These are phyloP conservation scores for Lichtheimia ramosa DNA, from an alignment of 371 early-diverging fungal genomes.

Conservation along the genomic window DNA sequence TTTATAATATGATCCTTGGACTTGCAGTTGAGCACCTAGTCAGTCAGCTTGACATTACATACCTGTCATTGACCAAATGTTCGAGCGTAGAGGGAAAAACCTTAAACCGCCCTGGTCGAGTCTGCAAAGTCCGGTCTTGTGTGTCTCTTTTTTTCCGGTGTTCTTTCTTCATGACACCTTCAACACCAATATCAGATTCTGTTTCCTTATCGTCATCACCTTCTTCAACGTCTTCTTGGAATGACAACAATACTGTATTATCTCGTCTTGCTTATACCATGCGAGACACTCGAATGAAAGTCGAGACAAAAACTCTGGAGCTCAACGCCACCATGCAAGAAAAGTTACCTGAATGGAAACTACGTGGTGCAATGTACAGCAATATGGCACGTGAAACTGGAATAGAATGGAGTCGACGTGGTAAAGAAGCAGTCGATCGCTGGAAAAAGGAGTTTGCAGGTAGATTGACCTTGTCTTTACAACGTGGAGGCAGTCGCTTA, in stretches of 20 bases:
- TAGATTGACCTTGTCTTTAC: not conserved
- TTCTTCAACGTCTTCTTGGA: conserved; percentile 3
- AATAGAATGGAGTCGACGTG: conserved; percentile 48
- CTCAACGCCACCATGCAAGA: conserved; percentile 52
- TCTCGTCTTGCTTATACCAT: conserved; percentile 20
- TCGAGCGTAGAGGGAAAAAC: too few species aligned
- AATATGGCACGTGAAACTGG: conserved; percentile 49
- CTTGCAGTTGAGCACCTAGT: too few species aligned
- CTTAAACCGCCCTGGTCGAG: not conserved
- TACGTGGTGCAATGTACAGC: conserved; percentile 40
- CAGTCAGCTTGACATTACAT: too few species aligned
- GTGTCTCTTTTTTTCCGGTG: not conserved
- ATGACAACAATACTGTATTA: not conserved
- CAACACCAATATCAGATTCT: not conserved
- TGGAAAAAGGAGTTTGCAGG: conserved; percentile 49
- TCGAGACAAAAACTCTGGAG: conserved; percentile 41
- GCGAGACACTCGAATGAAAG: conserved; percentile 37
- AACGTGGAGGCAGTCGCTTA: not conserved
- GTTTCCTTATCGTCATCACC: not conserved
- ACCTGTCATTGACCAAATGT: too few species aligned
- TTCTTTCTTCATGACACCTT: conserved; percentile 1
- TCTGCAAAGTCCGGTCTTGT: not conserved
- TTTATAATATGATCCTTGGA: too few species aligned
- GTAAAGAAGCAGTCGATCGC: conserved; percentile 51
- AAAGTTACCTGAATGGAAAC: conserved; percentile 48